Percentiles rank a stretch among this genome's conserved stretches.
Evolutionary conservation across 139 green algal species (phyloP).

Genomic region (Dunaliella primolecta): DNA sequence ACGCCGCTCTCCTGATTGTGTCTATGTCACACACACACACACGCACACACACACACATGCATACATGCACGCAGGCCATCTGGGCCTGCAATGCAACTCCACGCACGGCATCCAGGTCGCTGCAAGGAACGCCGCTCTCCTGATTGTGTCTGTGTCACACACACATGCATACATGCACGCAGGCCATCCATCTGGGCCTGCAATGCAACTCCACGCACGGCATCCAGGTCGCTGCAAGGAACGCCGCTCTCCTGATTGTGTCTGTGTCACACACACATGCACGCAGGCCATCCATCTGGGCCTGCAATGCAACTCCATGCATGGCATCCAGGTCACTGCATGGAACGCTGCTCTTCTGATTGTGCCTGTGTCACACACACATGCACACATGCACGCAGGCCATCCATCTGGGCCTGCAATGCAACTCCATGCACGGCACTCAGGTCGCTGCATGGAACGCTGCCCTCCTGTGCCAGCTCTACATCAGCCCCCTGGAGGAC

Average conservation of each 20-base stretch:
- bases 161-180: background rate
- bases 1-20: background rate
- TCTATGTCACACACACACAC: background rate
- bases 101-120: no score
- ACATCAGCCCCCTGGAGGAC: background rate
- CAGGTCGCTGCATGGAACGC: slow-evolving; percentile 1
- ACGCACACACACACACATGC: background rate
- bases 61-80: background rate
- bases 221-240: background rate
- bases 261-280: background rate
- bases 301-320: background rate
- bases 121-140: no score
- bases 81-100: no score
- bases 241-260: background rate
- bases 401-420: background rate
- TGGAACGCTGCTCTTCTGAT: background rate
- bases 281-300: background rate
- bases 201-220: background rate
- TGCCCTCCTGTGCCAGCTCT: slow-evolving; percentile 6
- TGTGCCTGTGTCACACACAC: background rate
- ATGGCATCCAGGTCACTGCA: background rate
- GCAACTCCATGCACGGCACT: background rate
- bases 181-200: background rate
- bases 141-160: no score
- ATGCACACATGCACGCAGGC: background rate